Evolutionary conservation across 257 asterid species (phyloP).

Genomic region (Scutellaria barbata): DNA sequence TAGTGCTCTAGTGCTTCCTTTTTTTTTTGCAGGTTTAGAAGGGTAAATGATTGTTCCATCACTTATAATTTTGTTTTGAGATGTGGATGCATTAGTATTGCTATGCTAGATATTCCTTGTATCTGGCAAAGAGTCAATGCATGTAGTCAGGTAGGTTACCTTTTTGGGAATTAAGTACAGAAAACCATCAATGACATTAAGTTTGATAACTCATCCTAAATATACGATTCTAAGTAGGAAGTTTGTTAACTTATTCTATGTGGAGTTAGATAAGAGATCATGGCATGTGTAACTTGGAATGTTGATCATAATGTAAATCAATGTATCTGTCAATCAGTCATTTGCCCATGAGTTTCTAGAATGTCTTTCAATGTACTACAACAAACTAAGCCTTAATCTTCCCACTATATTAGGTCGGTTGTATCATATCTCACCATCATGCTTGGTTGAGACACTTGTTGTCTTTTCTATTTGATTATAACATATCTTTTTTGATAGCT

Average conservation of each 20-base stretch:
- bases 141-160: background rate
- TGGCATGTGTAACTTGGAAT: constrained; percentile 6
- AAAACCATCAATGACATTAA: constrained; percentile 1
- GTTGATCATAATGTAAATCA: background rate
- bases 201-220: background rate
- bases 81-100: background rate
- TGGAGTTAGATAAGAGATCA: background rate
- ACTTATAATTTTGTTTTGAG: background rate
- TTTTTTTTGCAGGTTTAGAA: constrained; percentile 17
- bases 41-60: constrained; percentile 25
- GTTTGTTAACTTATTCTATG: constrained; percentile 18
- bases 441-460: too few relatives aligned
- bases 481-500: too few relatives aligned
- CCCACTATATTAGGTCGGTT: too few relatives aligned
- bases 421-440: too few relatives aligned
- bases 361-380: background rate
- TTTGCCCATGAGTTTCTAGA: constrained; percentile 10
- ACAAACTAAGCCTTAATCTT: too few relatives aligned
- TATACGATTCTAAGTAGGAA: constrained; percentile 10
- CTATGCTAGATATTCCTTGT: background rate
- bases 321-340: background rate
- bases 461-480: too few relatives aligned
- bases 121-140: constrained; percentile 4
- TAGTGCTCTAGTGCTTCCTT: background rate
- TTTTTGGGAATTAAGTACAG: constrained; percentile 5